Evolutionary conservation across 2,329 filamentous ascomycete genomes (phyloP), one percentile per base, ranked within the genome.

Genomic region (Dactylellina leptospora): DNA sequence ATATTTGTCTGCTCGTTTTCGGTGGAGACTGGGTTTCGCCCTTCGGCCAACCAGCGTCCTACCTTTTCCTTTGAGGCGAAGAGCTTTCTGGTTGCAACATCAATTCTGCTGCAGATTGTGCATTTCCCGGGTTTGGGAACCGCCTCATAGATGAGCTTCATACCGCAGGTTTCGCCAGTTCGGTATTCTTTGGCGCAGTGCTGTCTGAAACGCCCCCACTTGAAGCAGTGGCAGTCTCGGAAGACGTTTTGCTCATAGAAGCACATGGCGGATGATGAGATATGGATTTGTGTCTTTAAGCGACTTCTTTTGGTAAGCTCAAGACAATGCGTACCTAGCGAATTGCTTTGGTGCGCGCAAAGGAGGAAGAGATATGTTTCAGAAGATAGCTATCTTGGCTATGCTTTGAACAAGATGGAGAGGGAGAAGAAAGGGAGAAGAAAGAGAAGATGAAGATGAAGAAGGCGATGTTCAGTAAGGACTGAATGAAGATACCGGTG

Each of bases 171-270:
- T 84, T 97, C 93, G 78, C 93, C 93, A 76, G 91, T 96, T 75
- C 93, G 90, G 82, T 96, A 96, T 80, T 97, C 93, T 81, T 92
- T 92, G 81, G 90, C 89, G 85, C 93, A 97, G 80, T 96, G 93
- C 81, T 93, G 87, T 75, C 90, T 88, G 83, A 97, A 97, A 82
- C 89, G 90, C 75, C 91, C 90, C 93, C 93, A 97, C 81, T 92
- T 92, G 89, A 90, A 96, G 85, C 92, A 93, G 78, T 90, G 90
- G 82, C 93, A 97, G 66, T 81, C 81, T 47, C 61, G 38, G 85
- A 90, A 96, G 77, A 87, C 86, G 80, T 89, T 92, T 81, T 93
- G 90, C 78, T 97, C 92, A 84, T 93, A 97, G 84, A 95, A 97
- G 83, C 93, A 97, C 93, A 97, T 96, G 76, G 79, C 84, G 82